Evolutionary conservation across 306 rosid genomes (phyloP), one percentile per base, ranked within the genome.

Genomic region (Trifolium subterraneum): DNA sequence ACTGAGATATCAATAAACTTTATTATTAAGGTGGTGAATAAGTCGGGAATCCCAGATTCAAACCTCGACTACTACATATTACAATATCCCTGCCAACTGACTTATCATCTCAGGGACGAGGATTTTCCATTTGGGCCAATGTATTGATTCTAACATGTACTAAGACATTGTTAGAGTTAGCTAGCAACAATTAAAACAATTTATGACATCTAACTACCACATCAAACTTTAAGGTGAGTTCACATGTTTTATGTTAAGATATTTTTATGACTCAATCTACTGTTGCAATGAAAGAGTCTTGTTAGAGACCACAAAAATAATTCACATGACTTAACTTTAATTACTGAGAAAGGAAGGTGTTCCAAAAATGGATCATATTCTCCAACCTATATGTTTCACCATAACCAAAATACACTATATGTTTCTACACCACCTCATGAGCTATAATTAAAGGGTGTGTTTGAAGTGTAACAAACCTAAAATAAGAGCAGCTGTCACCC

Each of bases 401-500:
- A 61, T 29, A 41, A 31, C 20, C 42, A 33, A 23, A 23, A 58
- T 51, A 56, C 42, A 50, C 14, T 56, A 23, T 25, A 44, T 69
- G 44, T 78, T 22, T 70, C 56, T 78, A 41, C 71, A 23, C 22
- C 66, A 1, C 16, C 15, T 0, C 13, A 70, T 61, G 33, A 62
- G 36, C 2, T 12, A 23, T 12, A n/a, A n/a, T n/a, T n/a, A 58
- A 41, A 52, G 31, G 5, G 6, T 22, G 2, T 42, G 38, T 0
- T 31, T 67, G 14, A 38, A 38, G 13, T 33, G 64, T 29, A 12
- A 66, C 82, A 81, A 71, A 93, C 98, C 96, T 78, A 86, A 86
- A 76, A 91, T 84, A 36, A 87, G 91, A 33, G 96, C 86, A 25
- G 98, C 98, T 0, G 94, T 78, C 8, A 80, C 80, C 98, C 98